Base-by-base conservation (phyloP, 306 rosid species). In the Castanopsis chinensis region DNA sequence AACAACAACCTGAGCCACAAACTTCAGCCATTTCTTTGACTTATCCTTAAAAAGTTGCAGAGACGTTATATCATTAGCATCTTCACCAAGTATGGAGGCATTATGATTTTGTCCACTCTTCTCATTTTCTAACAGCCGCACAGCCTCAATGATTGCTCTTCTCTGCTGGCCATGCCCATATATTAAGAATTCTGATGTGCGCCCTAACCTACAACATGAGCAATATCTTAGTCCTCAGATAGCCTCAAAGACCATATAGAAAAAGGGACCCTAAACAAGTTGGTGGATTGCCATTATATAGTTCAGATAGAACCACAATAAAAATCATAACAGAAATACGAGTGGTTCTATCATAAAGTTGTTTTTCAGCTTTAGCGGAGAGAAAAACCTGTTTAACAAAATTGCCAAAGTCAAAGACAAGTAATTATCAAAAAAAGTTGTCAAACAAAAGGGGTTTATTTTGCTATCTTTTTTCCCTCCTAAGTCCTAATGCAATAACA, bases 81-180 rank as follows among this genome's bases (percentile, higher is more conserved):
- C 89, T 82, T 88, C 94, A 76, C 76, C 87, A 73, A 61, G 76
- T 79, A 81, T 63, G 69, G 43, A 20, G 19, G 83, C 84, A 78
- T 75, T 83, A 78, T 83, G 77, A 33, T 86, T 86, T 56, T 72
- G 83, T 51, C 49, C 77, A 79, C 68, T 68, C 76, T 82, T 89
- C 76, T 73, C 91, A 59, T 83, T 87, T 82, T 92, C 95, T 18
- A 84, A 76, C 71, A 95, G 72, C 75, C 99, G 85, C 69, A 87
- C 45, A 65, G 99, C 97, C 88, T 95, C 99, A 80, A 92, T 90
- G 71, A 86, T 79, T 76, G 99, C 99, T 82, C 92, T 91, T 75
- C 94, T 88, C 77, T 95, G 98, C 72, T 95, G 99, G 32, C 91
- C 92, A 69, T 91, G 99, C 60, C 99, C 99, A 80, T 95, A 95